Base-by-base conservation (phyloP, 2,329 filamentous ascomycete genomes). In the Huntiella bhutanensis region DNA sequence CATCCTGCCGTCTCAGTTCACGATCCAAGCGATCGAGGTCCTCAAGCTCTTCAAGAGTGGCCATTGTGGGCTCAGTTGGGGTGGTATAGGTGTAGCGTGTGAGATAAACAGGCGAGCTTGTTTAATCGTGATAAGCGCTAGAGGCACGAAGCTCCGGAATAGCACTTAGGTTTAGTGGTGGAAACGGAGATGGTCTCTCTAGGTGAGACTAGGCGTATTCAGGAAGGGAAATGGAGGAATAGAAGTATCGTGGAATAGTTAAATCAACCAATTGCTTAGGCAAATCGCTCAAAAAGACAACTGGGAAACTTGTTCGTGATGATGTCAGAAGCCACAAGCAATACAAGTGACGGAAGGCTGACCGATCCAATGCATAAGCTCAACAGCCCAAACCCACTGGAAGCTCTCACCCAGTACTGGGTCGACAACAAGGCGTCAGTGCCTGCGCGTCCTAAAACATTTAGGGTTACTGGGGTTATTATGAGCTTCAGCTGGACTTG, bases 11-110 rank as follows among this genome's bases (percentile, higher is more conserved):
- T 52, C 52, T 60, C 54, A 62, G 62, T 57, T 84, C 78, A 69
- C 77, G 80, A 62, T 77, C 75, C 63, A 80, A 76, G 64, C 79
- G 80, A 69, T 91, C 82, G 62, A 92, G 71, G 62, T 87, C 82
- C 60, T 92, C 84, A 59, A 92, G 80, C 68, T 92, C 85, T 68
- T 93, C 85, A 58, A 92, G 77, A 55, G 83, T 91, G 55, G 85
- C 86, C 85, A 92, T 92, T 19, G 36, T 41, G 16, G 37, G 12
- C 32, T 5, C 19, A 19, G 22, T 35, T 16, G 19, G 11, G 61
- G 52, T 69, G 59, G 56, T 45, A 53, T 34, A 47, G 42, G 13
- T 35, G 28, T 45, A 15, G 44, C 6, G 16, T 17, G 34, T 37
- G 28, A 12, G 41, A 22, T 19, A 19, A 38, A 28, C 22, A 28